Base-by-base conservation (phyloP, 768 basidiomycete genomes). In the Hygrophoropsis aurantiaca region DNA sequence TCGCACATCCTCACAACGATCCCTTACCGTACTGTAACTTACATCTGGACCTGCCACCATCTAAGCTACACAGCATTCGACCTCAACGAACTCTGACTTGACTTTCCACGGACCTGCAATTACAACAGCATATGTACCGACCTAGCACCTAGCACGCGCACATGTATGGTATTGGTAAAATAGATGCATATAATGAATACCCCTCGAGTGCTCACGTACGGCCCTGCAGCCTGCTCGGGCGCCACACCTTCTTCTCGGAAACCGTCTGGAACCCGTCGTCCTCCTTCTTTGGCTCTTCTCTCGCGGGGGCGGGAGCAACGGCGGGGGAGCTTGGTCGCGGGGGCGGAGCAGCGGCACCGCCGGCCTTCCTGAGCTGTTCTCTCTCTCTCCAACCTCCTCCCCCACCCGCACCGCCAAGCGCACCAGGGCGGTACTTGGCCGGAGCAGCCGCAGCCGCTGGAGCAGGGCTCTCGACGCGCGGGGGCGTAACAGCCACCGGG, bases 241-340 rank as follows among this genome's bases (percentile, higher is more conserved):
- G 43, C 64, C 64, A 66, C 30, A 57, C 54, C n/a, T 42, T 51
- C 46, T 57, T 64, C 26, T 54, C 52, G 2, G 65, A 5, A 5
- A 85, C 82, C 20, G 80, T 74, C 65, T 84, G 81, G 75, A 89
- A 89, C 3, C 88, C 87, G 56, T 90, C 87, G 3, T 80, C 73
- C 34, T 86, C 84, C 56, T 72, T 78, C 54, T 68, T 69, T 5
- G 60, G 41, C 42, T 78, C 77, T 44, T 78, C 73, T 53, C 66
- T 69, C 2, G 56, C 37, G 4, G 58, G 42, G 4, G 53, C 50
- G 4, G 46, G 36, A 39, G 34, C 25, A 36, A 40, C 9, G 4
- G 46, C 37, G 23, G 54, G 39, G 34, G 59, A 49, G 33, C 37
- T 34, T 49, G 58, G 53, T 10, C 66, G 58, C 0, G 73, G 69